A percentile compares a stretch with the other conserved stretches of the same genome.
phyloP scores from a whole-genome alignment of 352 stramenopile species.

The Globisporangium okanoganense region DNA sequence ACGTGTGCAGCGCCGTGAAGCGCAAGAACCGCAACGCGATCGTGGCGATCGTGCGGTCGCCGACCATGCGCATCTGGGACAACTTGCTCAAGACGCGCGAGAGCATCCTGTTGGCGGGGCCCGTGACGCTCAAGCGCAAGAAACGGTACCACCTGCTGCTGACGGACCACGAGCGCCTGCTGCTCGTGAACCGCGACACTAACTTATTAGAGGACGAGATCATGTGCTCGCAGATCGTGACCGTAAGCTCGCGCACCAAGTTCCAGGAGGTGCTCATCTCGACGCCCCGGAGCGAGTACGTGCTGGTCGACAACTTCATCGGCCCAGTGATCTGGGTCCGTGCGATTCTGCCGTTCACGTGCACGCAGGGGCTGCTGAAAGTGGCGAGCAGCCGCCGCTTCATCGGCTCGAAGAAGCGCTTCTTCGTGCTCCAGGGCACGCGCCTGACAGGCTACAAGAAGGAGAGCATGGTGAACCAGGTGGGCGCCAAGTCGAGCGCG shows the following conservation, averaged over 20 bases:
- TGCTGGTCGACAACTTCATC: conserved; percentile 85
- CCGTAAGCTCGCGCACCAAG: conserved; percentile 78
- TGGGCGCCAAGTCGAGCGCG: conserved; percentile 68
- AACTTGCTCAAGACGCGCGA: conserved; percentile 80
- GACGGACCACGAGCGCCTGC: conserved; percentile 78
- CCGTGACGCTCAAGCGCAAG: conserved; percentile 81
- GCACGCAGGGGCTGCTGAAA: conserved; percentile 79
- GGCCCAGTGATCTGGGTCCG: conserved; percentile 79
- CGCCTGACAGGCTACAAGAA: conserved; percentile 72
- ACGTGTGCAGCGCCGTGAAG: conserved; percentile 72
- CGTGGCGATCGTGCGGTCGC: conserved; percentile 76
- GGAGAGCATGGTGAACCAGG: conserved; percentile 65
- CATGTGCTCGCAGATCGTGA: conserved; percentile 86
- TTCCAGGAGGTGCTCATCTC: conserved; percentile 70
- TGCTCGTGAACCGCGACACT: conserved; percentile 87
- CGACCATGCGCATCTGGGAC: conserved; percentile 83
- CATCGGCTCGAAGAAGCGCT: conserved; percentile 83
- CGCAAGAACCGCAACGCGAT: conserved; percentile 82
- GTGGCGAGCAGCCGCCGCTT: conserved; percentile 74
- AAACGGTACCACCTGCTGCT: conserved; percentile 82
- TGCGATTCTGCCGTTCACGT: conserved; percentile 83
- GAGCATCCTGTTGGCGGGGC: conserved; percentile 72
- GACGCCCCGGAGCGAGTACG: conserved; percentile 71
- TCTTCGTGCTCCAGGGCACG: conserved; percentile 70
- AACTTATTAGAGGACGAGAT: conserved; percentile 88